Conservation (phyloP, 305 asterid species). For the Andrographis paniculata region DNA sequence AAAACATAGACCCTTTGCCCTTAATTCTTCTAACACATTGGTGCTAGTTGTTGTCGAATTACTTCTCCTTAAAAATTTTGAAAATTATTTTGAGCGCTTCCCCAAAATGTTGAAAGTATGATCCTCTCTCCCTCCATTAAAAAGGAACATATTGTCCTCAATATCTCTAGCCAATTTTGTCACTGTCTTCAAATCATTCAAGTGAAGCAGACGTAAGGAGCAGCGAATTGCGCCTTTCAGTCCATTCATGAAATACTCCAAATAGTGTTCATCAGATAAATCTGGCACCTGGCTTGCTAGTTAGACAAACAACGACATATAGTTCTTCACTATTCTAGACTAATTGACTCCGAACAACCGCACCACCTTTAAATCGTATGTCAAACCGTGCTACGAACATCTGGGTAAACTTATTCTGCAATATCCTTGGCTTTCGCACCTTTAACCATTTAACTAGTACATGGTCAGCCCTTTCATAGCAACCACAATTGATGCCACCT, state of each 20-base stretch:
- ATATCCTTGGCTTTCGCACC: too few relatives aligned
- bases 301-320: slow-evolving; percentile 1
- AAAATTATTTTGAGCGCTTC: background rate
- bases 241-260: slow-evolving; percentile 8
- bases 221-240: background rate
- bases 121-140: background rate
- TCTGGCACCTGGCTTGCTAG: background rate
- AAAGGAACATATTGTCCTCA: background rate
- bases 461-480: too few relatives aligned
- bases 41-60: too few relatives aligned
- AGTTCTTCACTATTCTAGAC: slow-evolving; percentile 7
- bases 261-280: slow-evolving; percentile 6
- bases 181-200: background rate
- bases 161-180: background rate
- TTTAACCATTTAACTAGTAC: too few relatives aligned
- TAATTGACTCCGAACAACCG: too few relatives aligned
- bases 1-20: slow-evolving; percentile 7
- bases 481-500: too few relatives aligned
- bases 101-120: background rate
- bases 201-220: background rate
- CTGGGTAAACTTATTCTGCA: too few relatives aligned
- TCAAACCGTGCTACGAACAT: too few relatives aligned
- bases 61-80: background rate
- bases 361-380: too few relatives aligned
- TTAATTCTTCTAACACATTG: background rate